These are phyloP conservation scores for Aaosphaeria arxii DNA, from an alignment of 2,329 filamentous ascomycete species.

Conservation along the genomic window DNA sequence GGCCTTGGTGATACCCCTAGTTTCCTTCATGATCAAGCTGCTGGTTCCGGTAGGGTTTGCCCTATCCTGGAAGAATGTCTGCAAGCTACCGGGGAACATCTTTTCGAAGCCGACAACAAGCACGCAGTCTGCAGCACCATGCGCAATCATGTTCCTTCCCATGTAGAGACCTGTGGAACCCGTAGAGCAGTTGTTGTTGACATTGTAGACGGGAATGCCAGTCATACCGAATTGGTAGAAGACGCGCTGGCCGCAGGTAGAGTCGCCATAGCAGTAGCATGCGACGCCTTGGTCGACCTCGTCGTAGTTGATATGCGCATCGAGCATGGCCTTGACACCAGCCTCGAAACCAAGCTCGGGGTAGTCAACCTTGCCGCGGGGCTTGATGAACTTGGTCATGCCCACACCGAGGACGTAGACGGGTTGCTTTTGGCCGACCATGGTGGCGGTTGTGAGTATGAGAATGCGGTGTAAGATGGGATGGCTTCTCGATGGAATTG, in stretches of 20 bases:
- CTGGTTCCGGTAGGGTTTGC: conserved; percentile 74
- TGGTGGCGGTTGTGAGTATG: conserved; percentile 27
- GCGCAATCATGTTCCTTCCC: conserved; percentile 73
- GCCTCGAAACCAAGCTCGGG: conserved; percentile 92
- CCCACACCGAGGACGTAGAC: conserved; percentile 94
- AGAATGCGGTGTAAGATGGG: neutral
- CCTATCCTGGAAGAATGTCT: conserved; percentile 81
- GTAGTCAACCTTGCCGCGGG: conserved; percentile 89
- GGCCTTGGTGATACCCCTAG: conserved; percentile 75
- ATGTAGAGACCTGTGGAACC: conserved; percentile 89
- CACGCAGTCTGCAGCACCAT: conserved; percentile 82
- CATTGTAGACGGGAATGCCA: conserved; percentile 92
- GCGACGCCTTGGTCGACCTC: conserved; percentile 92
- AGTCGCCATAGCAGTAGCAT: conserved; percentile 98
- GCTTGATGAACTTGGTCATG: conserved; percentile 99
- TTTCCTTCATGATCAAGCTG: conserved; percentile 75
- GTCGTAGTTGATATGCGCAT: conserved; percentile 91
- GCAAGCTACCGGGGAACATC: conserved; percentile 90
- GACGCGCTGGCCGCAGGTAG: conserved; percentile 89
- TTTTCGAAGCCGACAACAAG: conserved; percentile 96
- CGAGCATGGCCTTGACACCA: conserved; percentile 78
- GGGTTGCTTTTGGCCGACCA: conserved; percentile 53
- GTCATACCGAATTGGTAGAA: conserved; percentile 99
- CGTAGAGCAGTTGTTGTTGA: conserved; percentile 98
- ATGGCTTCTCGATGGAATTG: neutral